Conservation (phyloP, 257 asterid genomes). For the Solanum ahanhuiri region DNA sequence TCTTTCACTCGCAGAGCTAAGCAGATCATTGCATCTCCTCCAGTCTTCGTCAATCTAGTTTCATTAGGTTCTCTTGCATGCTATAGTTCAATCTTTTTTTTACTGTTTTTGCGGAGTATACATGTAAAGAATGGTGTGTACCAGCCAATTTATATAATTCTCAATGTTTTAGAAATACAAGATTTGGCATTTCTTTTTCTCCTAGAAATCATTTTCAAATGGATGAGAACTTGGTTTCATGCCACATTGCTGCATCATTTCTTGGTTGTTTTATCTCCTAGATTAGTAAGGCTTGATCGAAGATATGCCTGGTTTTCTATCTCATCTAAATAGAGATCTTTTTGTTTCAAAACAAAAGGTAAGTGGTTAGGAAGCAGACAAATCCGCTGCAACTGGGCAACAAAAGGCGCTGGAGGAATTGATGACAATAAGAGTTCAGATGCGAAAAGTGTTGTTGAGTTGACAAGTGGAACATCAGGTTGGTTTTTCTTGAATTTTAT, state of each 20-base stretch:
- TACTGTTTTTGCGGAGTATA: not conserved
- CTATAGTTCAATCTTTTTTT: not conserved
- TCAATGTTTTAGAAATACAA: not conserved
- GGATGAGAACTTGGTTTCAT: not conserved
- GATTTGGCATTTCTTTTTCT: not conserved
- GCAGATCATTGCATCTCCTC: not conserved
- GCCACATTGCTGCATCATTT: not conserved
- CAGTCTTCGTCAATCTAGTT: not conserved
- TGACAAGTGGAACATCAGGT: slow-evolving; percentile 60
- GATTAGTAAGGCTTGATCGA: not conserved
- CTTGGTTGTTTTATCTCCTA: not conserved
- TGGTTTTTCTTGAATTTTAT: not conserved
- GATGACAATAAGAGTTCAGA: slow-evolving; percentile 56
- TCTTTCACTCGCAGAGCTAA: not conserved
- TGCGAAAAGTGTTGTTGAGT: slow-evolving; percentile 44
- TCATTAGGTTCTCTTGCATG: not conserved
- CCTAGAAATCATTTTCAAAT: not conserved
- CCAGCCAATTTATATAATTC: not conserved
- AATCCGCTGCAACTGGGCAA: slow-evolving; percentile 88
- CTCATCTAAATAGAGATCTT: not conserved
- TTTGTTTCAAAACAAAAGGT: slow-evolving; percentile 25
- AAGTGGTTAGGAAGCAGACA: slow-evolving; percentile 88
- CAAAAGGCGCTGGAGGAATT: slow-evolving; percentile 58
- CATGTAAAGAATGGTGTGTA: not conserved
- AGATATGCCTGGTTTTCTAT: not conserved